Evolutionary conservation across 1,284 basidiomycete species (phyloP).

Genomic region (Austroboletus novae-zelandiae): DNA sequence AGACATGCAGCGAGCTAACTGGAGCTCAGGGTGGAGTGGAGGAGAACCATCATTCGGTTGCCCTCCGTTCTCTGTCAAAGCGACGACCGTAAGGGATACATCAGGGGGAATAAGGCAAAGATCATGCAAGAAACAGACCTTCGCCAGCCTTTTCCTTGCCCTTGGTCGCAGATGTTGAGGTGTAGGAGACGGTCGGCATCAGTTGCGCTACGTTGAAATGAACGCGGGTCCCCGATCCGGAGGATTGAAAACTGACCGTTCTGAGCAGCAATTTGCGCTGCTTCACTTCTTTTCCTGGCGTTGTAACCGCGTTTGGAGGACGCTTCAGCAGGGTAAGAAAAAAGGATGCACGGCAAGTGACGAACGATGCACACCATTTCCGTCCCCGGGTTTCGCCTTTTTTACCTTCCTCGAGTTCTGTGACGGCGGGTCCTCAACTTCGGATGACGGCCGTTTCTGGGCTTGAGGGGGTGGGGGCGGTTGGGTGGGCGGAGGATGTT

Average conservation of each 20-base stretch:
- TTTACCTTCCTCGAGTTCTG: conserved; percentile 44
- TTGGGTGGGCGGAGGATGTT: conserved; percentile 23
- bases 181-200: conserved; percentile 45
- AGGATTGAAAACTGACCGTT: conserved; percentile 44
- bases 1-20: conserved; percentile 78
- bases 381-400: conserved; percentile 37
- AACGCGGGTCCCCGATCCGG: conserved; percentile 21
- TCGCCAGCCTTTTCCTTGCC: conserved; percentile 44
- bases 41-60: conserved; percentile 20
- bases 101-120: conserved; percentile 2
- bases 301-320: conserved; percentile 62
- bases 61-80: conserved; percentile 24
- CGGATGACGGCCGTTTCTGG: conserved; percentile 38
- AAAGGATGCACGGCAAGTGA: conserved; percentile 2
- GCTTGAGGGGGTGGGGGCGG: conserved; percentile 28
- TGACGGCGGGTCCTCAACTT: conserved; percentile 33
- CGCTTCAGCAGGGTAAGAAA: conserved; percentile 31
- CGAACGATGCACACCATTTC: conserved; percentile 28
- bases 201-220: conserved; percentile 41
- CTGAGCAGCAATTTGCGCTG: conserved; percentile 55
- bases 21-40: conserved; percentile 56
- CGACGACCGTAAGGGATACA: conserved; percentile 20
- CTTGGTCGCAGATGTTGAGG: conserved; percentile 37
- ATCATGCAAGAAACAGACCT: conserved; percentile 33
- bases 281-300: conserved; percentile 66